Evolutionary conservation across 108 stramenopile genomes (phyloP).

Genomic region (Craspedostauros australis): DNA sequence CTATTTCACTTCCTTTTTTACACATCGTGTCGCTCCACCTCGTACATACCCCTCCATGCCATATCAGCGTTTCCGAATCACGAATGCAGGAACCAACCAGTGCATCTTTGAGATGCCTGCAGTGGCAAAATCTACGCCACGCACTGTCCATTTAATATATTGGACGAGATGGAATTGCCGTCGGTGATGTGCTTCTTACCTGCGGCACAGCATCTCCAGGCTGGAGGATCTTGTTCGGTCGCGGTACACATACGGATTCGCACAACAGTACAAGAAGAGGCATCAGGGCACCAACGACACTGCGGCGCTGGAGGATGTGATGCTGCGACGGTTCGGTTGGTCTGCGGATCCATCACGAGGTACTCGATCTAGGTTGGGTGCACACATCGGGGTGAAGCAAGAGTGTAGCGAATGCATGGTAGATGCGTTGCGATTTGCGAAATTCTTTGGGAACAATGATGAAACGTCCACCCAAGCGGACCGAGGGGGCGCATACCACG

Average conservation of each 20-base stretch:
- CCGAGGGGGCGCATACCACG: too few species aligned
- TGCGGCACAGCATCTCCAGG: constrained; percentile 53
- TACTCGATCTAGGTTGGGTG: constrained; percentile 20
- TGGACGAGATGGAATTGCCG: constrained; percentile 79
- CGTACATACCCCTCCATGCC: background rate
- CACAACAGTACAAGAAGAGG: constrained; percentile 14
- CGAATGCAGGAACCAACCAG: constrained; percentile 53
- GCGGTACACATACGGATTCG: constrained; percentile 57
- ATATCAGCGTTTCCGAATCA: constrained; percentile 12
- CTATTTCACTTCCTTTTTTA: background rate
- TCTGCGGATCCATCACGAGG: too few species aligned
- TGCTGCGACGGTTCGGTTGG: constrained; percentile 32
- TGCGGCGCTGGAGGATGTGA: constrained; percentile 22
- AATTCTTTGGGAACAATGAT: constrained; percentile 47
- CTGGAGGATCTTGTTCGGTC: constrained; percentile 63
- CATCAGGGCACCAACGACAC: background rate
- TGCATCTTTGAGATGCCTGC: constrained; percentile 81
- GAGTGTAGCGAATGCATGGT: constrained; percentile 4
- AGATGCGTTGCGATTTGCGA: constrained; percentile 29
- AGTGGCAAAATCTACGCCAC: constrained; percentile 64
- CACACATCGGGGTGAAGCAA: constrained; percentile 28
- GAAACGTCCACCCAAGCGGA: background rate
- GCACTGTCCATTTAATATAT: constrained; percentile 65
- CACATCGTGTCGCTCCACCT: background rate
- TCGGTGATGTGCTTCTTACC: constrained; percentile 50